Evolutionary conservation across 2,329 filamentous ascomycete species (phyloP).

Genomic region (Grosmannia penicillata): DNA sequence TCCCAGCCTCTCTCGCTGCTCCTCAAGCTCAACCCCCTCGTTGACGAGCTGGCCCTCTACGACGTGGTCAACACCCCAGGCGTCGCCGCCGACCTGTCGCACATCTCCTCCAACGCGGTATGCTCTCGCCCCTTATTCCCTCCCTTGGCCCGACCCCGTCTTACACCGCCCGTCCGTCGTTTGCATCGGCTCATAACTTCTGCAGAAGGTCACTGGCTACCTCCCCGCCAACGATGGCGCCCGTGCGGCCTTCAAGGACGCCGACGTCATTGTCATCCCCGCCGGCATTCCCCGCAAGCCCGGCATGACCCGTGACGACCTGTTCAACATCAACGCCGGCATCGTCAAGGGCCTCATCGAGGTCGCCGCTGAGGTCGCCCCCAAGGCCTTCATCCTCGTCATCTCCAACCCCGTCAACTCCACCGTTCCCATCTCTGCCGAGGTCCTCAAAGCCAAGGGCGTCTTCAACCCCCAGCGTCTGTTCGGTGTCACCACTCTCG

Average conservation of each 20-base stretch:
- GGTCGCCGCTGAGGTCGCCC: constrained; percentile 71
- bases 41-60: constrained; percentile 91
- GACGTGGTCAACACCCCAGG: constrained; percentile 99
- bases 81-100: constrained; percentile 88
- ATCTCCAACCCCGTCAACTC: constrained; percentile 99
- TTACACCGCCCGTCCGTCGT: neutral
- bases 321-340: constrained; percentile 99
- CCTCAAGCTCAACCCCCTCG: constrained; percentile 74
- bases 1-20: constrained; percentile 94
- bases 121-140: constrained; percentile 15
- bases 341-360: constrained; percentile 92
- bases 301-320: constrained; percentile 97
- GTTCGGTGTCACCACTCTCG: constrained; percentile 96
- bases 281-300: constrained; percentile 98
- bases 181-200: too few relatives aligned
- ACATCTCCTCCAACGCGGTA: constrained; percentile 84
- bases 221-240: constrained; percentile 76
- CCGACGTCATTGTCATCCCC: constrained; percentile 92
- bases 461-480: constrained; percentile 93
- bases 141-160: neutral
- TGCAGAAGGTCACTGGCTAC: constrained; percentile 71
- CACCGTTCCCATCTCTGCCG: constrained; percentile 91
- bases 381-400: constrained; percentile 88
- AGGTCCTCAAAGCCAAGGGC: constrained; percentile 84
- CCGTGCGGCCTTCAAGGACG: constrained; percentile 78